phyloP scores from a whole-genome alignment of 495 filamentous ascomycete species.

The Durotheca rogersii region DNA sequence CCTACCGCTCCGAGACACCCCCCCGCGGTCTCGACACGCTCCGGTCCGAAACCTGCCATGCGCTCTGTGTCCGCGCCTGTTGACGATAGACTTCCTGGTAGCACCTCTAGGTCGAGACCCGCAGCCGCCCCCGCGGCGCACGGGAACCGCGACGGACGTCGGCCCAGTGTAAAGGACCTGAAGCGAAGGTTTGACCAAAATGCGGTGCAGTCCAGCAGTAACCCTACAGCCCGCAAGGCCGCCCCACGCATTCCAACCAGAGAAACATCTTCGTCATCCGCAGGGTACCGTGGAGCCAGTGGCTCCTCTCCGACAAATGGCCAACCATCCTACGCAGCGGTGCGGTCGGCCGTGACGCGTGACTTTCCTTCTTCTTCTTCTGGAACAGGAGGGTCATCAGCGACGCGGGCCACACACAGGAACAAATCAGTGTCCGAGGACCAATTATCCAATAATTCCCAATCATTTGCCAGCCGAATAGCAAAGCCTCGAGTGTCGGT shows the following conservation, averaged over 20 bases:
- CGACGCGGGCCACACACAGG: slow-evolving; percentile 41
- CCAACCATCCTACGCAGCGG: slow-evolving; percentile 36
- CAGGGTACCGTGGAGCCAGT: slow-evolving; percentile 29
- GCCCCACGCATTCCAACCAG: slow-evolving; percentile 36
- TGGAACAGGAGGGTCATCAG: slow-evolving; percentile 30
- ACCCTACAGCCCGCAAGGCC: slow-evolving; percentile 35
- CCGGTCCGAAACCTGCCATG: slow-evolving; percentile 33
- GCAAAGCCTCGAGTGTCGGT: slow-evolving; percentile 46
- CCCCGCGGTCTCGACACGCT: slow-evolving; percentile 32
- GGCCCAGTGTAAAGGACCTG: slow-evolving; percentile 56
- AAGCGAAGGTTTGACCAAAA: slow-evolving; percentile 55
- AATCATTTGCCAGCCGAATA: slow-evolving; percentile 56
- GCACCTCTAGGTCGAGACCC: slow-evolving; percentile 34
- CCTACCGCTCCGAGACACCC: slow-evolving; percentile 40
- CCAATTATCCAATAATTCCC: slow-evolving; percentile 47
- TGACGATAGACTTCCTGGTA: slow-evolving; percentile 38
- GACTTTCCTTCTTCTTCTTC: slow-evolving; percentile 33
- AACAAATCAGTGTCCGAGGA: slow-evolving; percentile 44
- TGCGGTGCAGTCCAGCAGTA: slow-evolving; percentile 26
- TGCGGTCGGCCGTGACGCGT: slow-evolving; percentile 39
- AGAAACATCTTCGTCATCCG: slow-evolving; percentile 30
- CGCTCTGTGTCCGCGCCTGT: slow-evolving; percentile 55
- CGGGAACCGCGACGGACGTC: slow-evolving; percentile 31
- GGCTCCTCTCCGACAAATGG: slow-evolving; percentile 35
- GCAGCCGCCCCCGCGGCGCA: slow-evolving; percentile 26